phyloP scores from a whole-genome alignment of 176 grass and related monocot genomes.

The Paspalum vaginatum region DNA sequence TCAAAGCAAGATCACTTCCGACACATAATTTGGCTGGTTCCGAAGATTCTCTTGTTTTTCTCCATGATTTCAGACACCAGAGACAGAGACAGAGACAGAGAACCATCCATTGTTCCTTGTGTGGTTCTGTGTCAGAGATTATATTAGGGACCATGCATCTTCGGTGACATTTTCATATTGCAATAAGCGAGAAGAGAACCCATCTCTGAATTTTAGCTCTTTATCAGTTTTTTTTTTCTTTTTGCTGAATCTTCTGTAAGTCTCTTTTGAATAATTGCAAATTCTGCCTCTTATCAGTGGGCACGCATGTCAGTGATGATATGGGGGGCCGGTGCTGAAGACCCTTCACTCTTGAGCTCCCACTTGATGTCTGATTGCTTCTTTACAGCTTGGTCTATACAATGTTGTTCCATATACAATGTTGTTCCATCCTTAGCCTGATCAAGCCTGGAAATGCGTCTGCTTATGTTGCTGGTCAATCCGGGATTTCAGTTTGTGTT shows the following conservation, averaged over 20 bases:
- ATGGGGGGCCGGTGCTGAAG: neutral
- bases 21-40: neutral
- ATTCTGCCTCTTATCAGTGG: neutral
- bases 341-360: neutral
- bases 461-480: neutral
- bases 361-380: neutral
- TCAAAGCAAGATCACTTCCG: conserved; percentile 3
- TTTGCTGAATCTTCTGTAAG: neutral
- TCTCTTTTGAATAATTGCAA: neutral
- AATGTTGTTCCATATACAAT: neutral
- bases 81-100: neutral
- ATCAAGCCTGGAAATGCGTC: neutral
- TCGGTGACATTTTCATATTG: neutral
- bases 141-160: neutral
- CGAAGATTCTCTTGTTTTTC: neutral
- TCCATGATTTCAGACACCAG: neutral
- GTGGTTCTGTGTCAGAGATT: no score
- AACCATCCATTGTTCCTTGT: no score
- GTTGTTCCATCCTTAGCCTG: neutral
- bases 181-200: neutral
- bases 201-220: neutral
- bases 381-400: neutral
- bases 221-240: neutral
- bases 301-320: neutral
- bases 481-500: neutral